Evolutionary conservation across 768 basidiomycete species (phyloP), one percentile per base, ranked within the genome.

Genomic region (Termitomyces sp.): DNA sequence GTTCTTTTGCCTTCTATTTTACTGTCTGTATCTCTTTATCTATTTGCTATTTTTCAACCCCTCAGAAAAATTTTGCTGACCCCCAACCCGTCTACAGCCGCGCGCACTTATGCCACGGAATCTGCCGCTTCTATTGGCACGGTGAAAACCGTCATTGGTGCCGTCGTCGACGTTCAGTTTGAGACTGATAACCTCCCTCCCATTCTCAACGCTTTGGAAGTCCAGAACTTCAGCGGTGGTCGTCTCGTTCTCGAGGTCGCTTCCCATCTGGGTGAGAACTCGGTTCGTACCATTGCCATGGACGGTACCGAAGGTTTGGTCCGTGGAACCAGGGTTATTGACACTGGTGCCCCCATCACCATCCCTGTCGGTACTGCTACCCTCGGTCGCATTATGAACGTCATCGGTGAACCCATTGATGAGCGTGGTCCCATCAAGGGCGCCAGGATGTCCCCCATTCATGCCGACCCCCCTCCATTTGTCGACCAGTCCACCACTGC

Each of bases 271-370:
- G 97, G 97, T 73, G 97, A 98, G 80, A 98, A 98, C 84, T 91
- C 94, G 23, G 94, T 97, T 73, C 92, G 97, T 67, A 96, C 93
- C 74, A 99, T 99, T 84, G 97, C 97, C 67, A 99, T 99, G 97
- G 97, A 98, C 70, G 95, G 96, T 88, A 99, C 97, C 50, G 97
- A 97, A 76, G 97, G 97, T 91, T 91, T 99, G 68, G 95, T 99
- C 62, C 94, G 97, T 76, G 97, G 97, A 47, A 91, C 95, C 73
- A 94, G 87, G 79, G 97, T 98, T 68, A 68, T 97, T 67, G 97
- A 98, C 76, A 97, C 96, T 36, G 97, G 97, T 70, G 79, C 88
- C 48, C 97, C 97, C 73, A 99, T 99, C 76, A 81, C 82, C 76
- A 92, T 99, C 60, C 97, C 97, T 63, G 97, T 99, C 68, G 97